phyloP scores from a whole-genome alignment of 208 protist species.

The Trichomonas vaginalis region DNA sequence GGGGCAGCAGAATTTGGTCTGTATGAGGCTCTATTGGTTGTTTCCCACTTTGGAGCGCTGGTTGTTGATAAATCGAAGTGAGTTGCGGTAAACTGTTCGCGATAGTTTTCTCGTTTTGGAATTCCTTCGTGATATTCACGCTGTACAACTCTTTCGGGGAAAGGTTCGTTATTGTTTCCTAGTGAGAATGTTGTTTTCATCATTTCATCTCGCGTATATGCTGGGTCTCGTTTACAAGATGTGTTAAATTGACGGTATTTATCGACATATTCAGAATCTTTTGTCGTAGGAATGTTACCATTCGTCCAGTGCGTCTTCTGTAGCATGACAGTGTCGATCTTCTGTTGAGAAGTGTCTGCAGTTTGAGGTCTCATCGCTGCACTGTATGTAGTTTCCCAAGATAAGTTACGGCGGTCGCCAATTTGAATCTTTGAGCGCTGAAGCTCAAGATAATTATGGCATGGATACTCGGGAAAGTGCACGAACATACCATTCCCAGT shows the following conservation, averaged over 20 bases:
- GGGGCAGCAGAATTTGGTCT: background rate
- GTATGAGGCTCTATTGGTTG: background rate
- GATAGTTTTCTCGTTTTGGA: background rate
- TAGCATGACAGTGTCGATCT: background rate
- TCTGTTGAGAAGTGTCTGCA: background rate
- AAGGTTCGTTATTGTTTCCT: background rate
- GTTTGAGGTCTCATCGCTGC: background rate
- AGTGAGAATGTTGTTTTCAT: background rate
- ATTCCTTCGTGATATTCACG: background rate
- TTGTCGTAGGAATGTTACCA: background rate
- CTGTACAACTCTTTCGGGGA: too few species aligned
- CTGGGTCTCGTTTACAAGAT: background rate
- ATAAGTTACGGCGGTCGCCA: background rate
- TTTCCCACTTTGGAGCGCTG: background rate
- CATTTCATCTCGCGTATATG: background rate
- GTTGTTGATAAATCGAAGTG: background rate
- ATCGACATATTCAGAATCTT: background rate
- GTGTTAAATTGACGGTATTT: background rate
- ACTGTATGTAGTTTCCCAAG: background rate
- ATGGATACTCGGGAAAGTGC: background rate
- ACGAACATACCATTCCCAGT: background rate
- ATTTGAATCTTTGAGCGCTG: background rate
- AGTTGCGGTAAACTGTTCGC: background rate
- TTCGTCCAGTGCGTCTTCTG: background rate
- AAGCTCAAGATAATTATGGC: background rate